Base-by-base conservation (phyloP, 2,329 filamentous ascomycete genomes). In the Scedosporium dehoogii region DNA sequence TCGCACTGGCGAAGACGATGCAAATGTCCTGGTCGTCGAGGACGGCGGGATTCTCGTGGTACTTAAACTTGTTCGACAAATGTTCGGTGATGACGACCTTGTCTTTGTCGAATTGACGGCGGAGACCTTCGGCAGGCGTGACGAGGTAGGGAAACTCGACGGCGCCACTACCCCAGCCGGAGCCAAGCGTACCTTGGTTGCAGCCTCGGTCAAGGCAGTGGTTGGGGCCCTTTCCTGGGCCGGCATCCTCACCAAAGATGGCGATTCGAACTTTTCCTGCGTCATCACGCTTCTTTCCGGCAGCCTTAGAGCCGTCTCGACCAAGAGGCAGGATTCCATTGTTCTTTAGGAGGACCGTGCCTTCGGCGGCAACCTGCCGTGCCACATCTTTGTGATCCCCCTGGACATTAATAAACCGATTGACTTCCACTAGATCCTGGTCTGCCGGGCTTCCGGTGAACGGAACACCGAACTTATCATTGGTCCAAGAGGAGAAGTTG, bases 401-500 rank as follows among this genome's bases (percentile, higher is more conserved):
- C 63, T 83, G 83, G 0, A 84, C 85, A 55, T 87, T 76, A 64
- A 92, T 84, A 67, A 84, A 91, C 69, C 88, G 76, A 68, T 92
- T 92, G 5, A 90, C 85, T 6, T 81, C 74, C 14, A 74, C 66
- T 33, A 69, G 61, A 0, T 72, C 67, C 27, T 77, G 75, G 0
- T 73, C 68, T 0, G 73, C 74, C 14, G 71, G 68, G 56, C 84
- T 76, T 14, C 86, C 88, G 0, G 71, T 69, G 16, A 85, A 79
- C 38, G 86, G 72, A 4, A 75, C 77, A 0, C 85, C 87, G 55
- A 75, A 79, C 62, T 76, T 74, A 33, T 83, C 77, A 16, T 79
- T 73, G 0, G 85, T 87, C 88, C 89, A 92, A 0, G 88, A 87
- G 65, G 88, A 88, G 74, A 92, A 92, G 76, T 90, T 92, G 0